These are phyloP conservation scores for Dalechampia spathulata DNA, from an alignment of 441 rosid genomes.

Conservation along the genomic window DNA sequence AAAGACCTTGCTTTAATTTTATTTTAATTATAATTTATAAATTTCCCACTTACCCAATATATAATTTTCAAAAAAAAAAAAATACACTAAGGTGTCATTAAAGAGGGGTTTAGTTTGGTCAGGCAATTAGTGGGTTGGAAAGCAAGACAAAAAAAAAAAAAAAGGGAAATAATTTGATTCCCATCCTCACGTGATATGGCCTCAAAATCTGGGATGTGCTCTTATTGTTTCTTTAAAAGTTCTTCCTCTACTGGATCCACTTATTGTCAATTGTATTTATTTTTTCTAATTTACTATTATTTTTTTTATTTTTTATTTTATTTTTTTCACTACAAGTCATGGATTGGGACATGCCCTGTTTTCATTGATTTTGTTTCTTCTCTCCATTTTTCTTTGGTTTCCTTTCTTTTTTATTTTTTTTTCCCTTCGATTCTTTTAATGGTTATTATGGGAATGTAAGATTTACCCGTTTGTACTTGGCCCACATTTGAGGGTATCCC, in stretches of 20 bases:
- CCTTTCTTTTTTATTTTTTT: background rate
- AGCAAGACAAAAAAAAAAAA: background rate
- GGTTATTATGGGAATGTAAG: slow-evolving; percentile 15
- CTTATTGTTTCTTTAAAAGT: slow-evolving; percentile 14
- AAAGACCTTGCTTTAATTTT: slow-evolving; percentile 7
- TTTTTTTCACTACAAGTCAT: background rate
- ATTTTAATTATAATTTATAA: background rate
- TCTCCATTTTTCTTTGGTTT: background rate
- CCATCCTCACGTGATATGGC: slow-evolving; percentile 60
- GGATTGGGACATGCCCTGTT: slow-evolving; percentile 1
- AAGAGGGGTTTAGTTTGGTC: slow-evolving; percentile 15
- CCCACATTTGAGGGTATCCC: background rate
- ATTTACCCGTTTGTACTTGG: slow-evolving; percentile 10
- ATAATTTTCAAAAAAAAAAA: too few relatives aligned
- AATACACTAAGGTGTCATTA: too few relatives aligned
- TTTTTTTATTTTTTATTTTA: slow-evolving; percentile 1
- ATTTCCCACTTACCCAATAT: too few relatives aligned
- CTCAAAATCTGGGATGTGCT: slow-evolving; percentile 78
- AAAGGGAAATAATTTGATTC: slow-evolving; percentile 23
- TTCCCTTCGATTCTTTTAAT: slow-evolving; percentile 26
- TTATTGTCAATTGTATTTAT: slow-evolving; percentile 15
- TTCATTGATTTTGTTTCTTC: background rate
- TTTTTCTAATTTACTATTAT: slow-evolving; percentile 1
- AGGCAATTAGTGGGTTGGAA: slow-evolving; percentile 26
- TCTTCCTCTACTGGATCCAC: slow-evolving; percentile 15